Base-by-base conservation (phyloP, 805 yeast species). In the Myxozyma monticola region DNA sequence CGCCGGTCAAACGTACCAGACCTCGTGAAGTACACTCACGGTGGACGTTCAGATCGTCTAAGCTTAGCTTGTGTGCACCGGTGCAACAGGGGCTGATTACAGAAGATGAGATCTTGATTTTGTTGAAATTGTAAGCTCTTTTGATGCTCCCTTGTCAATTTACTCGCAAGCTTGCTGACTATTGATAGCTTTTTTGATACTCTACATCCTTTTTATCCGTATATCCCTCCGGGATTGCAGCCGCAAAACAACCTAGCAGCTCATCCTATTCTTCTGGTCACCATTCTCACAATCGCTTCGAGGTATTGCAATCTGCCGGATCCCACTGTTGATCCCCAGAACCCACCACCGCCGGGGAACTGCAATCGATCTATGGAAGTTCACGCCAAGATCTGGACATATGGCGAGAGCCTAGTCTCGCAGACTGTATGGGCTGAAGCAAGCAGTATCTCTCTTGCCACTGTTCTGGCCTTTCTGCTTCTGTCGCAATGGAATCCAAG, bases 401-500 rank as follows among this genome's bases (percentile, higher is more conserved):
- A 85, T 62, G 88, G 90, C 51, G 96, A 88, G 69, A 67, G 83
- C 54, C 72, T 88, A 51, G 83, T 88, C 36, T 85, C 95, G 2
- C 87, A 84, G 66, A 83, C 95, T 0, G 89, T 88, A 4, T 89
- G 96, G 96, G 96, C 95, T 1, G 96, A 88, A 64, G 93, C 95
- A 0, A 83, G 87, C 51, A 85, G 93, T 5, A 71, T 96, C 56
- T 84, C 93, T 0, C 78, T 89, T 2, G 96, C 96, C 1, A 88
- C 96, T 0, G 83, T 89, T 4, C 75, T 85, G 53, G 90, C 96
- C 0, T 87, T 90, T 63, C 68, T 90, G 42, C 71, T 90, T 15
- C 84, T 88, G 60, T 86, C 96, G 0, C 97, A 91, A 66, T 90
- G 98, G 98, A 88, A 89, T 60, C 96, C 96, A 2, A 72, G 96